A percentile compares a stretch with the other conserved stretches of the same genome.
Conservation (phyloP, 2,329 filamentous ascomycete species). For the Stagonosporopsis tanaceti region DNA sequence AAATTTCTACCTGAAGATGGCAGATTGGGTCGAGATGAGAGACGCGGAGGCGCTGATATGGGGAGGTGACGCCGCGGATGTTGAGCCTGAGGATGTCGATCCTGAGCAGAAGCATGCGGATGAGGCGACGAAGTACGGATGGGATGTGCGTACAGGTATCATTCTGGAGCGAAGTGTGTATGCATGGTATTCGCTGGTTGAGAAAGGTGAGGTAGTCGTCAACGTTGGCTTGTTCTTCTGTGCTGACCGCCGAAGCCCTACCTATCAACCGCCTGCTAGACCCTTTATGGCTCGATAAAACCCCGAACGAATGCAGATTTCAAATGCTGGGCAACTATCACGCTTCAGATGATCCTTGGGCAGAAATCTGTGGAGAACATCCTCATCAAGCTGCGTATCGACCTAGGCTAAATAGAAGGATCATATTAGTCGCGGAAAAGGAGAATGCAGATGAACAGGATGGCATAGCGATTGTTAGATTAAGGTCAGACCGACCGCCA, state of each 20-base stretch:
- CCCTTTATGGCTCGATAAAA: neutral
- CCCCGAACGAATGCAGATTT: neutral
- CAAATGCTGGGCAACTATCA: neutral
- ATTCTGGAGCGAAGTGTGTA: neutral
- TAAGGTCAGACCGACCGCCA: neutral
- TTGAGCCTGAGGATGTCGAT: neutral
- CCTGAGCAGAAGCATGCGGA: neutral
- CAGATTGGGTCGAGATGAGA: neutral
- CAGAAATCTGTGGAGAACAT: neutral
- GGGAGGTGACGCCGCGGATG: neutral
- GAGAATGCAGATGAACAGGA: neutral
- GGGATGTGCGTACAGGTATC: neutral
- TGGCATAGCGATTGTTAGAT: neutral
- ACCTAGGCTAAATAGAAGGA: neutral
- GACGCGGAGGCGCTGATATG: neutral
- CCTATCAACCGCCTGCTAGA: constrained; percentile 2
- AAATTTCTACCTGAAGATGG: neutral
- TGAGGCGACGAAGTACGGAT: neutral
- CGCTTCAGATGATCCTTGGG: neutral
- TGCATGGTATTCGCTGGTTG: neutral
- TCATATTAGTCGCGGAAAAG: neutral
- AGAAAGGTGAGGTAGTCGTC: neutral
- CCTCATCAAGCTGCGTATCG: neutral
- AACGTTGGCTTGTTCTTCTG: neutral
- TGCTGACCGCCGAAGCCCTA: neutral